These are phyloP conservation scores for Acanthamoeba triangularis DNA, from an alignment of 208 protist species.

Conservation along the genomic window DNA sequence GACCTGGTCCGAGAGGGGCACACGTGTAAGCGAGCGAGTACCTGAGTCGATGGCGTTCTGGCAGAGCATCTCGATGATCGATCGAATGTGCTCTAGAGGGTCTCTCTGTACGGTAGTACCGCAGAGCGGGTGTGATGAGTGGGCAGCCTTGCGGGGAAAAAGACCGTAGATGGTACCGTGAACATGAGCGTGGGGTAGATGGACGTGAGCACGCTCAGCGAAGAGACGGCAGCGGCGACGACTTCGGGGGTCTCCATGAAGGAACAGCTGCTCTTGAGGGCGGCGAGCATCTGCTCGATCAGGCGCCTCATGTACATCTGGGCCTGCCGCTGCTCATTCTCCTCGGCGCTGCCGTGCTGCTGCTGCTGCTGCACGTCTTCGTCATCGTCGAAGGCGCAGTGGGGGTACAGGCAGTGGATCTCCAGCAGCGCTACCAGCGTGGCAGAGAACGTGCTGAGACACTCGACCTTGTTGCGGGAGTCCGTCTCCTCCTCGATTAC, in stretches of 20 bases:
- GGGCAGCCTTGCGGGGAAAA: background rate
- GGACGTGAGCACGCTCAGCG: conserved; percentile 49
- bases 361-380: background rate
- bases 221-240: background rate
- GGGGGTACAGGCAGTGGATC: conserved; percentile 19
- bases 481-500: background rate
- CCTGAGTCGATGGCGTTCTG: background rate
- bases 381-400: background rate
- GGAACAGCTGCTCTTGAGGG: conserved; percentile 1
- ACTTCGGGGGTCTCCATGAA: conserved; percentile 15
- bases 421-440: background rate
- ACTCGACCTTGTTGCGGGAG: background rate
- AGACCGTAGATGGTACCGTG: background rate
- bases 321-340: background rate
- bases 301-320: background rate
- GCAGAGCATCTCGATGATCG: conserved; percentile 61
- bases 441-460: background rate
- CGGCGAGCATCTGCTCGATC: conserved; percentile 17
- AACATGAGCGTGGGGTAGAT: conserved; percentile 65
- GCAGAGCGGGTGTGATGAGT: background rate
- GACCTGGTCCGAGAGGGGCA: too few relatives aligned
- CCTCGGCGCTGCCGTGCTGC: background rate
- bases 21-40: background rate
- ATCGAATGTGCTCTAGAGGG: background rate
- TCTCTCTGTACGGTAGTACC: background rate